phyloP scores from a whole-genome alignment of 371 early-diverging fungal genomes.

The Mucor piriformis region DNA sequence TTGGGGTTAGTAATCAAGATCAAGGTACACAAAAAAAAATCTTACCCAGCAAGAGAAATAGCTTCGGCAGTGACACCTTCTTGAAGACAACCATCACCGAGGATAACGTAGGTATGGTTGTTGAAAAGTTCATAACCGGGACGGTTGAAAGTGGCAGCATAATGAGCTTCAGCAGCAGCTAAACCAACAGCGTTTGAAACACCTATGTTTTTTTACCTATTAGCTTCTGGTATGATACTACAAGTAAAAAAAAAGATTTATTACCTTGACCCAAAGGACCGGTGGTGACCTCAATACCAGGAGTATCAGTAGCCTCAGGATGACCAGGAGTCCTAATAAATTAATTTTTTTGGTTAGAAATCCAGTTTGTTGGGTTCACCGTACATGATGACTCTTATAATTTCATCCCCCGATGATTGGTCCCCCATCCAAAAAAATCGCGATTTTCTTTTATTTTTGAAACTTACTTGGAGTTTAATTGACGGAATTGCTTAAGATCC shows the following conservation, averaged over 20 bases:
- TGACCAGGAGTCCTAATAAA: constrained; percentile 88
- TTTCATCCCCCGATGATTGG: constrained; percentile 9
- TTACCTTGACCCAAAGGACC: constrained; percentile 99
- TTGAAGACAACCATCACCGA: constrained; percentile 99
- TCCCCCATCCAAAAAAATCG: not conserved
- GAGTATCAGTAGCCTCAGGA: constrained; percentile 86
- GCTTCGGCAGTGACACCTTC: constrained; percentile 99
- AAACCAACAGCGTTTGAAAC: constrained; percentile 97
- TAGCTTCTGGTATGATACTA: not conserved
- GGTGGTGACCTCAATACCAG: constrained; percentile 97
- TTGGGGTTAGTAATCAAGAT: constrained; percentile 4
- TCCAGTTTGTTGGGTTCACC: not conserved
- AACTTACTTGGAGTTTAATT: constrained; percentile 76
- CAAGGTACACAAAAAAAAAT: constrained; percentile 3
- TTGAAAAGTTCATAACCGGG: constrained; percentile 82
- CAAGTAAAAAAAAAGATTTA: not conserved
- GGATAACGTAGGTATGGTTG: constrained; percentile 87
- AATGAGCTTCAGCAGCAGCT: constrained; percentile 89
- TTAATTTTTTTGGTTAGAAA: not conserved
- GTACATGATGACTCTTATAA: constrained; percentile 15
- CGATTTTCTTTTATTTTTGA: constrained; percentile 3
- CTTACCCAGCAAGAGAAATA: constrained; percentile 94
- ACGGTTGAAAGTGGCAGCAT: constrained; percentile 90
- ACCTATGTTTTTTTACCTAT: constrained; percentile 22
- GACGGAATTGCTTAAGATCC: constrained; percentile 94